Evolutionary conservation across 169 alveolate genomes (phyloP).

Genomic region (Plasmodium blacklocki): DNA sequence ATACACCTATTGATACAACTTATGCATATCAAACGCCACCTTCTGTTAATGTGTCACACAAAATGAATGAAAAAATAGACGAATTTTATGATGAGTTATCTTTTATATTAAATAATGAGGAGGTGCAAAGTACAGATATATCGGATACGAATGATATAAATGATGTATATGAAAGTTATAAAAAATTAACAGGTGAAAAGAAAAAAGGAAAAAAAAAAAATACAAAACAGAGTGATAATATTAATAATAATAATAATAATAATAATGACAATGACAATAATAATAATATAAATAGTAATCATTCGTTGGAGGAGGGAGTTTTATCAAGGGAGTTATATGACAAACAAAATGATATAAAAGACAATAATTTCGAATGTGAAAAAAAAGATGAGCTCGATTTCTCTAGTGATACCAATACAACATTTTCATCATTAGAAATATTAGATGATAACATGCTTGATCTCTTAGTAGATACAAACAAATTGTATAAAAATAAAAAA

Average conservation of each 20-base stretch:
- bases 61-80: slow-evolving; percentile 46
- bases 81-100: slow-evolving; percentile 66
- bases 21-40: slow-evolving; percentile 73
- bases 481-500: slow-evolving; percentile 31
- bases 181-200: slow-evolving; percentile 1
- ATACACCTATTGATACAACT: slow-evolving; percentile 62
- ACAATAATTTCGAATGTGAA: neutral
- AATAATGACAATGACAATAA: neutral
- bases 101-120: slow-evolving; percentile 39
- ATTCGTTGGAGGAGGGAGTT: no score
- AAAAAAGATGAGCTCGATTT: slow-evolving; percentile 8
- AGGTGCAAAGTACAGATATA: slow-evolving; percentile 29
- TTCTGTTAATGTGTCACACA: slow-evolving; percentile 13
- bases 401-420: slow-evolving; percentile 60
- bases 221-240: neutral
- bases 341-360: neutral
- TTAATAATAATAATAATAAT: neutral
- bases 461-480: slow-evolving; percentile 40
- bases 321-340: no score
- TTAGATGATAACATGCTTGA: slow-evolving; percentile 65
- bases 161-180: slow-evolving; percentile 34
- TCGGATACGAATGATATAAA: slow-evolving; percentile 37
- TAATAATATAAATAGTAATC: no score
- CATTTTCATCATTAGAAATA: slow-evolving; percentile 62
- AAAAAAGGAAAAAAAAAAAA: slow-evolving; percentile 4